Base-by-base conservation (phyloP, 2,329 filamentous ascomycete genomes). In the Botrytis pseudocinerea region DNA sequence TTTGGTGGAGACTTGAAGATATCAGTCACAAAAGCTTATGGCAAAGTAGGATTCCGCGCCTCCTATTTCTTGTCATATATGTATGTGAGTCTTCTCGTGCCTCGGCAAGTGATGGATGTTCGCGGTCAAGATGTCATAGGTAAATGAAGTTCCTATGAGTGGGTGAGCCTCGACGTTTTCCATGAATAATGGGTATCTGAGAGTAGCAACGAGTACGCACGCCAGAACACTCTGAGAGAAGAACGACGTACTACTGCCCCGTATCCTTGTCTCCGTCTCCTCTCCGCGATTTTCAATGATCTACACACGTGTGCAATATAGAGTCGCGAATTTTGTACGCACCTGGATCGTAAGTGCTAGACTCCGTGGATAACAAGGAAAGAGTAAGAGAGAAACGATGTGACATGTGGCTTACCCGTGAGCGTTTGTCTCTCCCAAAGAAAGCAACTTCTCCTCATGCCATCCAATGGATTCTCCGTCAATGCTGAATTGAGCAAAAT, bases 371-470 rank as follows among this genome's bases (percentile, higher is more conserved):
- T 40, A 40, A 40, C 44, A n/a, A 25, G 64, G 64, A 8, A 54
- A 54, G 46, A 25, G 38, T 44, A 44, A 28, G 32, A 59, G 42
- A 70, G 54, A 35, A 70, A 70, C 68, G 40, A 70, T 46, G 38
- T 70, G 54, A 54, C 54, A 54, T 54, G 48, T 70, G 60, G 59
- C 51, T 28, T 57, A 57, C 46, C 40, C 57, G 40, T 28, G 64
- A 54, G 46, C 46, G 64, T 68, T 54, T 54, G 8, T 54, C 32
- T 38, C 40, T 46, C n/a, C 35, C 38, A 46, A 64, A 28, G 46
- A 54, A 66, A 66, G 64, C 64, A 35, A 66, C 62, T 38, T n/a
- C 44, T 51, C 46, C 46, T 51, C 18, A 28, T 51, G 10, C 54
- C 25, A 4, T 40, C 64, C 64, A 66, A 68, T 54, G 54, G 44